These are phyloP conservation scores for Glaciozyma antarctica DNA, from an alignment of 768 basidiomycete species.

Conservation along the genomic window DNA sequence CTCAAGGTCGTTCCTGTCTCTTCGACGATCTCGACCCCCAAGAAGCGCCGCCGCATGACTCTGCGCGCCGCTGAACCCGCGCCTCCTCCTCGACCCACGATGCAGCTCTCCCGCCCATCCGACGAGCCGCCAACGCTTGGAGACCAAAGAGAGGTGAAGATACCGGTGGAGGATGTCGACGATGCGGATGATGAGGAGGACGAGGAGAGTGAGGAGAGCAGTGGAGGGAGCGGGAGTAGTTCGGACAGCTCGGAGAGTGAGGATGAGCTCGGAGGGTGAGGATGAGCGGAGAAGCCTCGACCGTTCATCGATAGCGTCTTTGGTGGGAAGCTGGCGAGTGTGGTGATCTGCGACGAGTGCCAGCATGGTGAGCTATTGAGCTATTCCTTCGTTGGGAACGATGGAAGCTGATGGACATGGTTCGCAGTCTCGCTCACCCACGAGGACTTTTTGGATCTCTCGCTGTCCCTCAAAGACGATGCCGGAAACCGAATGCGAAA, in stretches of 20 bases:
- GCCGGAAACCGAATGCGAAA: slow-evolving; percentile 64
- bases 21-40: slow-evolving; percentile 30
- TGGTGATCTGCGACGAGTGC: slow-evolving; percentile 89
- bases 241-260: slow-evolving; percentile 14
- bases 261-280: slow-evolving; percentile 16
- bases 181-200: slow-evolving; percentile 7
- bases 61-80: slow-evolving; percentile 41
- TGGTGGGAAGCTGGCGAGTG: slow-evolving; percentile 75
- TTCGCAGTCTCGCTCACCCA: slow-evolving; percentile 61
- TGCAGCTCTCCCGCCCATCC: not conserved
- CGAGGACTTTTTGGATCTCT: slow-evolving; percentile 91
- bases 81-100: not conserved
- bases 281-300: not conserved
- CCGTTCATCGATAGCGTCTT: slow-evolving; percentile 86
- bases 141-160: not conserved
- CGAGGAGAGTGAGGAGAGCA: slow-evolving; percentile 9
- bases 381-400: not conserved
- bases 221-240: not conserved
- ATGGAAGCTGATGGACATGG: not conserved
- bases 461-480: slow-evolving; percentile 74
- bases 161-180: not conserved
- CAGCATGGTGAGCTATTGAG: slow-evolving; percentile 54
- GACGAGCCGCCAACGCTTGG: not conserved
- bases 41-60: not conserved
- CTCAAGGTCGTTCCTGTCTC: slow-evolving; percentile 39